Base-by-base conservation (phyloP, 2,329 filamentous ascomycete species). In the Cytospora piceae region DNA sequence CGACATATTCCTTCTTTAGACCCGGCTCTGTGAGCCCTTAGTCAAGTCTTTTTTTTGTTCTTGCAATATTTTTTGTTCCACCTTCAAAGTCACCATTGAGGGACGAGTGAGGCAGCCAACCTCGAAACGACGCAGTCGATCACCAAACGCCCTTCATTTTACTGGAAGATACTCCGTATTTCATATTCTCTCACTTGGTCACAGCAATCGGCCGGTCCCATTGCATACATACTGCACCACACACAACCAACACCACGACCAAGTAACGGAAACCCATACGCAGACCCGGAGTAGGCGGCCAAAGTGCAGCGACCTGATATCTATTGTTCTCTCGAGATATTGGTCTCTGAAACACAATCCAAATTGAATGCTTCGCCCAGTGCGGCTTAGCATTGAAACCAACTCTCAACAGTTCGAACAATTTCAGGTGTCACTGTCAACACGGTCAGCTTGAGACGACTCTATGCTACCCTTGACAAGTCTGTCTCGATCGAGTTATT, bases 1-100 rank as follows among this genome's bases (percentile, higher is more conserved):
- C 60, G 15, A 51, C 52, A 49, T 22, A 55, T 55, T 39, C 51
- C 29, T 57, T 49, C 31, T 56, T 53, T 51, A 32, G 54, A 24
- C 53, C 39, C 37, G 63, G 63, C 59, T 65, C 66, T 63, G 66
- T 37, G 66, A 66, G 66, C 66, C 59, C 20, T 49, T 27, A 39
- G 24, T 63, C 22, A 27, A 46, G 6, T 15, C 56, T 58, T 52
- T 34, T 59, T 58, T 52, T 34, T 24, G 58, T 58, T 15, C 24
- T 39, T 4, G 42, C 52, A 42, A 37, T 53, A 27, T 53, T 8
- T 64, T 51, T 42, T 42, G 39, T 5, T 49, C 24, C 8, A 6
- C 17, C 20, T 27, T 34, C 22, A 31, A 60, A 39, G 60, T 57
- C 20, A 20, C 42, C 37, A 24, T 64, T 12, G n/a, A 22, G 29